Evolutionary conservation across 2,329 filamentous ascomycete genomes (phyloP), one percentile per base, ranked within the genome.

Genomic region (Myotisia sp.): DNA sequence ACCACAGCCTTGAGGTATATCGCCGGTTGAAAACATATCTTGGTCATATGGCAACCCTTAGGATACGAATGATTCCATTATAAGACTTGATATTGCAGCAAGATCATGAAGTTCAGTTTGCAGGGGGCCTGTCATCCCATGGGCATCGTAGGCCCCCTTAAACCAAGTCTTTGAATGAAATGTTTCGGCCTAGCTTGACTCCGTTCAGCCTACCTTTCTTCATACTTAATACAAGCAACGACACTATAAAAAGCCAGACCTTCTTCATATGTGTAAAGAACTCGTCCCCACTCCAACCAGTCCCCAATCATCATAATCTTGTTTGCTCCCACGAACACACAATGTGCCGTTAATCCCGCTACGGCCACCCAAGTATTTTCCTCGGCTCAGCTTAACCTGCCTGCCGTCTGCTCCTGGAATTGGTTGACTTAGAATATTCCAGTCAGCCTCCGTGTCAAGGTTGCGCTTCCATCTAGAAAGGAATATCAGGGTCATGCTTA

Each of bases 161-260:
- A 73, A 71, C 70, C 70, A 74, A 18, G 64, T 53, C 45, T 74
- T 74, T 13, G 52, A 46, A 36, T 74, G 65, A 44, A 75, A 76
- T 2, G 64, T 70, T 42, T 76, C 71, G 1, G 67, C 58, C 66
- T 55, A 31, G 59, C 12, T 12, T 38, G 5, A 34, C 29, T 14
- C n/a, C n/a, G 7, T 24, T 4, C 20, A 12, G 3, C 20, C 12
- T 24, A 22, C 16, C n/a, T 16, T 10, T 17, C 19, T 21, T 22
- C 27, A 29, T 8, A 14, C 9, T n/a, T n/a, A n/a, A n/a, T n/a
- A 7, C 6, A 22, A 13, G 21, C 14, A 6, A 10, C 14, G 14
- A 16, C 14, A 6, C 12, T n/a, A 9, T 6, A 22, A 22, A 9
- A 16, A 8, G 17, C 14, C 37, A 6, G 26, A 67, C 63, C 60